Percentiles rank a stretch among this genome's conserved stretches.
Conservation (phyloP, 2,329 filamentous ascomycete species). For the Cucurbitaria berberidis region DNA sequence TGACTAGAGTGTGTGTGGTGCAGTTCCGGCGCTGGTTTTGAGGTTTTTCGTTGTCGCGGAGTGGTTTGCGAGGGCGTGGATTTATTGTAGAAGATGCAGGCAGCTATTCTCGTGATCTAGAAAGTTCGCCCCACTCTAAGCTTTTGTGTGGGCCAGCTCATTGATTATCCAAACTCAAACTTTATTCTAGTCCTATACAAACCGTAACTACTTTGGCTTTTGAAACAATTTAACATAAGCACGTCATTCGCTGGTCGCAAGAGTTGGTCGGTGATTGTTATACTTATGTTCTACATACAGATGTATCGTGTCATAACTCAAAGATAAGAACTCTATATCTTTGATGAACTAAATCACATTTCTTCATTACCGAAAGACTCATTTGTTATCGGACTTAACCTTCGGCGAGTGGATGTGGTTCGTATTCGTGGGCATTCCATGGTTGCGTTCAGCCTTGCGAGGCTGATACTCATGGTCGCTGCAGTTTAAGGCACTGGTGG, state of each 20-base stretch:
- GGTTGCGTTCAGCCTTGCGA: background rate
- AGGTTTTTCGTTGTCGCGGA: background rate
- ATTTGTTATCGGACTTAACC: too few relatives aligned
- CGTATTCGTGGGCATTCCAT: background rate
- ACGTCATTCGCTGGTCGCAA: too few relatives aligned
- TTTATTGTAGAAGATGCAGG: background rate
- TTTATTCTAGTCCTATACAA: background rate
- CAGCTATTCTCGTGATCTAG: slow-evolving; percentile 6
- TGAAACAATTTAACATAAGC: too few relatives aligned
- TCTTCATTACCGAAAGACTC: too few relatives aligned
- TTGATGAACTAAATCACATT: too few relatives aligned
- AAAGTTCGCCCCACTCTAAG: slow-evolving; percentile 5
- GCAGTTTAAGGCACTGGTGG: too few relatives aligned
- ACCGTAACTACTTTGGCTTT: too few relatives aligned
- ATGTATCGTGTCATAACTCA: too few relatives aligned
- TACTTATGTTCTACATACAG: too few relatives aligned
- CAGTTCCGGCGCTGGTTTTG: background rate
- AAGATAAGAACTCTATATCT: too few relatives aligned
- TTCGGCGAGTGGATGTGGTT: background rate
- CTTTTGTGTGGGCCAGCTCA: background rate
- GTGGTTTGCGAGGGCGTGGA: background rate
- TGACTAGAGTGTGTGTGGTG: background rate
- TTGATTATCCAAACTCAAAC: background rate
- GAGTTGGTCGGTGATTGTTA: too few relatives aligned
- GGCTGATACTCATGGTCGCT: too few relatives aligned